Evolutionary conservation across 148 eudicot species (phyloP).

Genomic region (Polygonum aviculare): DNA sequence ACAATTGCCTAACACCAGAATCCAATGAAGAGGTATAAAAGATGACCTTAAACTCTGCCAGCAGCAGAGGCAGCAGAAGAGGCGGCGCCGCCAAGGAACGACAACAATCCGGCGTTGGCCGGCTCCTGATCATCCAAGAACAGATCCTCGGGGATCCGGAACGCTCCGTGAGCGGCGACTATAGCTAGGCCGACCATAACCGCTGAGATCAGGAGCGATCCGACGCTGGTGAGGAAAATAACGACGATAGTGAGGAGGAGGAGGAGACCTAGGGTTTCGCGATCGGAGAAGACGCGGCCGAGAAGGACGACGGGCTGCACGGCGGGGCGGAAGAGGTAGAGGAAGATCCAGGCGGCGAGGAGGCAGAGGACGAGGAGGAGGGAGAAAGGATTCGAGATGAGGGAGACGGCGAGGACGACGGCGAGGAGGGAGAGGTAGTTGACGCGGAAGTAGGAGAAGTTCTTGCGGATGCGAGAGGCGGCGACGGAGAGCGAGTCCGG

Average conservation of each 20-base stretch:
- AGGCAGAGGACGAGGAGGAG: conserved; percentile 35
- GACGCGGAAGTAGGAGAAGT: conserved; percentile 44
- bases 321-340: conserved; percentile 45
- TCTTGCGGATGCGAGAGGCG: conserved; percentile 34
- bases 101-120: conserved; percentile 28
- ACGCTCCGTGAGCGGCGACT: conserved; percentile 44
- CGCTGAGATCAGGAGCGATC: conserved; percentile 40
- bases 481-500: conserved; percentile 39
- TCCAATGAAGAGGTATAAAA: too few relatives aligned
- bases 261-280: conserved; percentile 36
- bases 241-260: conserved; percentile 25
- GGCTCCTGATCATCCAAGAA: conserved; percentile 38
- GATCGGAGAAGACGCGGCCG: conserved; percentile 38
- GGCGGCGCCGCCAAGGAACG: conserved; percentile 16
- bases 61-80: conserved; percentile 6
- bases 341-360: conserved; percentile 49
- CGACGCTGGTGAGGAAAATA: conserved; percentile 50
- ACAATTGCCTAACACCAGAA: not conserved
- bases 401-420: conserved; percentile 37
- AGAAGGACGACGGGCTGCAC: conserved; percentile 37
- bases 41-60: not conserved
- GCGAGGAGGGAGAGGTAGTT: conserved; percentile 40
- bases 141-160: conserved; percentile 52
- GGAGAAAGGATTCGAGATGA: conserved; percentile 48
- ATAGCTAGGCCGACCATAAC: conserved; percentile 24